phyloP scores from a whole-genome alignment of 148 eudicot genomes.

The Arctostaphylos glauca region DNA sequence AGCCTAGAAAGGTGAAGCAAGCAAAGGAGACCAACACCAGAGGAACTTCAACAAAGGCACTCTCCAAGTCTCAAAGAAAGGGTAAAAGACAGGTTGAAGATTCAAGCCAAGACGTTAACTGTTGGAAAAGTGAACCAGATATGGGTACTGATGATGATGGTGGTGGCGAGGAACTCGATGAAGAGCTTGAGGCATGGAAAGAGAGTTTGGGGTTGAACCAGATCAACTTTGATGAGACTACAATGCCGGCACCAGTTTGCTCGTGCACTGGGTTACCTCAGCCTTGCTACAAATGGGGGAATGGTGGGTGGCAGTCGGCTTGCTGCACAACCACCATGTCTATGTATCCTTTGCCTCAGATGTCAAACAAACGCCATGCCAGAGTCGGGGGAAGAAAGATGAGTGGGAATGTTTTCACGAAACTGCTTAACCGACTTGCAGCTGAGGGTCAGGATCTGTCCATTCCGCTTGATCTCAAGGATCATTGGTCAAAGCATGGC shows the following conservation, averaged over 20 bases:
- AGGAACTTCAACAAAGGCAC: constrained; percentile 9
- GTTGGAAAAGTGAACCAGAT: constrained; percentile 23
- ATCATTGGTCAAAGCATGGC: constrained; percentile 47
- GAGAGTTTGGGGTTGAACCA: constrained; percentile 37
- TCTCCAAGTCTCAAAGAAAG: constrained; percentile 21
- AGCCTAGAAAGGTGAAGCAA: constrained; percentile 34
- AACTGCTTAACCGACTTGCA: constrained; percentile 37
- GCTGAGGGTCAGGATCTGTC: constrained; percentile 36
- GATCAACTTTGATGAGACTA: constrained; percentile 36
- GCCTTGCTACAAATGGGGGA: constrained; percentile 55
- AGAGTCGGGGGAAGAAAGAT: constrained; percentile 46
- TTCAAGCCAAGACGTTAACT: neutral
- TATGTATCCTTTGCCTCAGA: constrained; percentile 42
- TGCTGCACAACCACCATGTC: constrained; percentile 44
- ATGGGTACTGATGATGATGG: constrained; percentile 22
- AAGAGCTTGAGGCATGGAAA: constrained; percentile 28
- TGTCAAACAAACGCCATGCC: constrained; percentile 33
- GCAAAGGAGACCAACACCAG: constrained; percentile 23
- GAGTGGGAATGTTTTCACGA: constrained; percentile 40
- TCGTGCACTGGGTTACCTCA: constrained; percentile 48
- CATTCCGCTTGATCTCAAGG: constrained; percentile 41
- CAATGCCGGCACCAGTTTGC: constrained; percentile 47
- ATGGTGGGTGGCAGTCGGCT: constrained; percentile 51
- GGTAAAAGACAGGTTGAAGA: constrained; percentile 25
- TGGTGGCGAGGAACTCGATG: constrained; percentile 25